Percentiles rank a stretch among this genome's conserved stretches.
Conservation (phyloP, 768 basidiomycete genomes). For the Kwoniella shandongensis region DNA sequence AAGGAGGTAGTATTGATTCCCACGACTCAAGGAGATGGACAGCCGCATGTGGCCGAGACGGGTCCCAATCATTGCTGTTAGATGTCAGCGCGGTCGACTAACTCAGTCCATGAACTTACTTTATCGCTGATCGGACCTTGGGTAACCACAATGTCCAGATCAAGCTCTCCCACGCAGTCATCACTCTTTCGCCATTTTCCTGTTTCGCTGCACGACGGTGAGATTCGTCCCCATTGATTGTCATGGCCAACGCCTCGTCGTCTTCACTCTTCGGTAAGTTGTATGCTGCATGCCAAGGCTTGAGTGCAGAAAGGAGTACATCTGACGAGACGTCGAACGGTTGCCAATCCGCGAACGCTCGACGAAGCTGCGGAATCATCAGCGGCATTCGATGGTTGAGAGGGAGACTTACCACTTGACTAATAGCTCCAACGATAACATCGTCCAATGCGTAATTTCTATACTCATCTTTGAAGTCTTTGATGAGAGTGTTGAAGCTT, state of each 20-base stretch:
- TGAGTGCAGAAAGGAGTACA: slow-evolving; percentile 49
- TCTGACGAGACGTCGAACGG: slow-evolving; percentile 73
- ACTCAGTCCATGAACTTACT: slow-evolving; percentile 55
- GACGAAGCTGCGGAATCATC: slow-evolving; percentile 61
- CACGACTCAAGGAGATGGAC: slow-evolving; percentile 84
- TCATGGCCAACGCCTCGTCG: slow-evolving; percentile 14
- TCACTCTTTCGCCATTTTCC: slow-evolving; percentile 58
- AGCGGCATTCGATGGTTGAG: not conserved
- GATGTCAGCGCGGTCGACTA: not conserved
- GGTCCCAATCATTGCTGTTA: slow-evolving; percentile 80
- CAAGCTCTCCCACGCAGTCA: slow-evolving; percentile 94
- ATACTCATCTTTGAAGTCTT: slow-evolving; percentile 71
- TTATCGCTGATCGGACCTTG: slow-evolving; percentile 85
- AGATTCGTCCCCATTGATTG: slow-evolving; percentile 2
- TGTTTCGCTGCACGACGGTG: not conserved
- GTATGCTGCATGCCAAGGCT: slow-evolving; percentile 53
- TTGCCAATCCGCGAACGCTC: slow-evolving; percentile 73
- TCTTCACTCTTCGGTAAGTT: slow-evolving; percentile 44
- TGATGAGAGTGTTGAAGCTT: slow-evolving; percentile 69
- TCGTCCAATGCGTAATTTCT: slow-evolving; percentile 80
- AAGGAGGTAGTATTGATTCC: slow-evolving; percentile 80
- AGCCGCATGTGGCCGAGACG: slow-evolving; percentile 69
- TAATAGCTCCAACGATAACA: slow-evolving; percentile 86
- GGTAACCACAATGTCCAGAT: slow-evolving; percentile 96
- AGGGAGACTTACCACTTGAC: slow-evolving; percentile 62